These are phyloP conservation scores for Fusarium pseudograminearum DNA, from an alignment of 2,329 filamentous ascomycete genomes.

Conservation along the genomic window DNA sequence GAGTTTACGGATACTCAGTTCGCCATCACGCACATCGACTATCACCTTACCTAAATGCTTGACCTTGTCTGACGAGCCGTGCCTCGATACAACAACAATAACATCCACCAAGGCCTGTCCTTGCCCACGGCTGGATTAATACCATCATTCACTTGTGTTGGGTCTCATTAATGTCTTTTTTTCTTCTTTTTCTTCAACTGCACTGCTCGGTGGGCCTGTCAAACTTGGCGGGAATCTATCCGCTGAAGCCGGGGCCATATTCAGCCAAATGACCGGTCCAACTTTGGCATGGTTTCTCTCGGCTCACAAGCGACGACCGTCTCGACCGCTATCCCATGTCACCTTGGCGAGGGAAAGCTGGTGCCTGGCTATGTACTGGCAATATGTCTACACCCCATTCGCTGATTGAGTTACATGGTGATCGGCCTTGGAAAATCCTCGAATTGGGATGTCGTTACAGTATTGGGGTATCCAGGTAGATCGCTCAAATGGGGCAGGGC, in stretches of 20 bases:
- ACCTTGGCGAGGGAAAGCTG: slow-evolving; percentile 34
- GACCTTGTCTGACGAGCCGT: not conserved
- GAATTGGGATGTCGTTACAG: slow-evolving; percentile 31
- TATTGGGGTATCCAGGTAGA: slow-evolving; percentile 7
- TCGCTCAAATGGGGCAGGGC: slow-evolving; percentile 9
- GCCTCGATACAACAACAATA: not conserved
- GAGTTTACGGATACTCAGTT: not conserved
- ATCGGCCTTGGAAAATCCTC: slow-evolving; percentile 39
- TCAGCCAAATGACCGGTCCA: slow-evolving; percentile 27
- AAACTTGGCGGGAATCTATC: slow-evolving; percentile 44
- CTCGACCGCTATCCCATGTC: slow-evolving; percentile 28
- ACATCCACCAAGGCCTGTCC: slow-evolving; percentile 3
- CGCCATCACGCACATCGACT: not conserved
- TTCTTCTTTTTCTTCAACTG: not conserved
- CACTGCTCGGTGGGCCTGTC: slow-evolving; percentile 29
- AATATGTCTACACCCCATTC: slow-evolving; percentile 1
- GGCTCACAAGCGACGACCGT: slow-evolving; percentile 32
- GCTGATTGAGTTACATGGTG: slow-evolving; percentile 39
- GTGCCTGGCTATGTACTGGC: slow-evolving; percentile 6
- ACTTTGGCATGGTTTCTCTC: slow-evolving; percentile 39
- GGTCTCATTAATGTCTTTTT: not conserved
- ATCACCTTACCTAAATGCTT: not conserved
- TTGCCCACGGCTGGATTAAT: not conserved
- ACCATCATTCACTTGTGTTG: not conserved
- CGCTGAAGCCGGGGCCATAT: slow-evolving; percentile 33